Base-by-base conservation (phyloP, 2,329 filamentous ascomycete species). In the Alternaria brassicae region DNA sequence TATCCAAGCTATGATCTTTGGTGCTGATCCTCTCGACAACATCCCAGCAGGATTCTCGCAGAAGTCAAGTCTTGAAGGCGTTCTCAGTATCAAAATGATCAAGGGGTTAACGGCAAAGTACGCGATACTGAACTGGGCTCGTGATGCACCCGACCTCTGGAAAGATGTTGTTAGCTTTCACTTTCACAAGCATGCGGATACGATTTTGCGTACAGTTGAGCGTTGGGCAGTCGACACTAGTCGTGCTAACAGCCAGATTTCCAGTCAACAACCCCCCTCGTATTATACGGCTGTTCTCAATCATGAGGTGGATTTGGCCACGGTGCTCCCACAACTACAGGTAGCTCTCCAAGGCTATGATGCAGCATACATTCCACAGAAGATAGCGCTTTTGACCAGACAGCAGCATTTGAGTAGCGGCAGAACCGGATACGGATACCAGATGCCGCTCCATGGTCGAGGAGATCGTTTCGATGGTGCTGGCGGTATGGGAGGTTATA, bases 1-100 rank as follows among this genome's bases (percentile, higher is more conserved):
- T 45, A 83, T 86, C 53, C 85, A 86, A 65, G 77, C 79, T 37
- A 85, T 86, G 83, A 81, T 86, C 21, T 79, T 86, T 54, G 82
- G 79, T 62, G 79, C 81, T 17, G 61, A 82, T 36, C 85, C 84
- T 1, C 32, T 36, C 32, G 32, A 17, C 15, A 9, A 36, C 32
- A 3, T 36, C 32, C 15, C 32, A 36, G 32, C 15, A 13, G 32
- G n/a, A 15, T 6, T 3, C 13, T 1, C 5, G n/a, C 8, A 27
- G 4, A n/a, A 34, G 13, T 13, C 32, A 34, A n/a, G 32, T 2
- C 3, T 15, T 6, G 32, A 34, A 34, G 1, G 13, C 1, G 4
- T 34, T n/a, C n/a, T 17, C 32, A 9, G 15, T 4, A 9, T 36
- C 32, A 36, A 36, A 9, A 1, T n/a, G 2, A 4, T 36, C 15